Conservation (phyloP, 176 grass and related monocot species). For the sorghum (Sorghum bicolor) region Sorghum_bicolor_NCBIv3 NC_012871.2:59821501-59822000, state of each 20-base stretch:
- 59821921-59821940: not conserved
- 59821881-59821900: not conserved
- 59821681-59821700: not conserved
- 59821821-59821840: not conserved
- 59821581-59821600: not conserved
- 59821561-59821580: not conserved
- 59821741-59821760: not conserved
- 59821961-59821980: not conserved
- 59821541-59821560: not conserved
- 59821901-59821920: not conserved
- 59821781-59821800: not conserved
- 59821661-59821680: not conserved
- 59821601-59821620: not conserved
- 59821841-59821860: not conserved
- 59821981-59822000: not conserved
- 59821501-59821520: not conserved
- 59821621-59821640: conserved; percentile 5
- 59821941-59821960: conserved; percentile 31
- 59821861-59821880: not conserved
- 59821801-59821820: not conserved
- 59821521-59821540: not conserved
- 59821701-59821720: not conserved
- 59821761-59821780: not conserved
- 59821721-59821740: not conserved
- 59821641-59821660: not conserved